Evolutionary conservation across 1,284 basidiomycete genomes (phyloP), one percentile per base, ranked within the genome.

Genomic region (Marasmius sp.): DNA sequence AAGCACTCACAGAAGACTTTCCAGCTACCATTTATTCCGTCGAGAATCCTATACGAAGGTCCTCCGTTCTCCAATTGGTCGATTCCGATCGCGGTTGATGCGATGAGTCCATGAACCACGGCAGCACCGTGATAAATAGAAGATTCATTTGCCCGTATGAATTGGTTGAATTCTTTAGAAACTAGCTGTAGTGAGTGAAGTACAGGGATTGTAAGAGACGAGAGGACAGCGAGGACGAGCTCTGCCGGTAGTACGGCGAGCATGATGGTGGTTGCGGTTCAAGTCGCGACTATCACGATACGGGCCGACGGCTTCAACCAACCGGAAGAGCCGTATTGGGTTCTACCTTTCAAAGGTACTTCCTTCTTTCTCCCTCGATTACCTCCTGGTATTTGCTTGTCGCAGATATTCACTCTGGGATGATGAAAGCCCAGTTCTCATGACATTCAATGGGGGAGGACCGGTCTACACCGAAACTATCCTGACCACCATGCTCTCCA

Each of bases 121-220:
- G 87, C 84, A 16, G 82, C 81, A 27, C 79, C 74, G 64, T 78
- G 85, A 66, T 84, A 89, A 36, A 90, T 75, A 1, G 72, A 65
- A 1, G 69, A 68, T 66, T 83, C 76, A 67, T 90, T 82, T n/a
- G 61, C 61, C 9, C 66, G 45, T 48, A 86, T 68, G 64, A 88
- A 78, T 11, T 68, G 45, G 51, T 76, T 68, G 81, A 82, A 86
- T 45, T 68, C 65, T 51, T 68, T 77, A n/a, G 79, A 85, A 0
- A 80, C 69, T 3, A 73, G 71, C 3, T 65, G 67, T 1, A 81
- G 49, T 2, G 66, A 65, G 47, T 66, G 66, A 5, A 88, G 63
- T 0, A 77, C 72, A n/a, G 73, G 71, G 2, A 87, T 54, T 0
- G 81, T 76, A 34, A 88, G 76, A 67, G 79, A 77, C 3, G 77